Evolutionary conservation across 108 stramenopile species (phyloP), one percentile per base, ranked within the genome.

Genomic region (Cyclotella choctawhatcheeana): DNA sequence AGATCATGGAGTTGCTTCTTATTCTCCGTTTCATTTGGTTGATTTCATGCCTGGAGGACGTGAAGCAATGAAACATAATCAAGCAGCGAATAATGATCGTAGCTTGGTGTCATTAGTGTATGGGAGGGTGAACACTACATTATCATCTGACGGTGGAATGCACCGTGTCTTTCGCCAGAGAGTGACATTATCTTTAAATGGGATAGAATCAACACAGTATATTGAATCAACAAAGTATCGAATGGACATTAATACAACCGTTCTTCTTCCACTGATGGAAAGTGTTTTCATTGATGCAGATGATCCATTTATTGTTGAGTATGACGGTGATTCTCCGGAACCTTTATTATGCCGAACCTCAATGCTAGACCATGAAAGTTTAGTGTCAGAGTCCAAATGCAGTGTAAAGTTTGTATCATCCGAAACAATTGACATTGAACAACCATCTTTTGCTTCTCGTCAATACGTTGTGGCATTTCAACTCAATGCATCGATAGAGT

Each of bases 341-440:
- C 58, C 64, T 30, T 16, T 50, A 32, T 33, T 31, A 18, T 76
- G 76, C 45, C 65, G 54, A 14, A 31, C 59, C 6, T 67, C 48
- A 10, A 18, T 56, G 14, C 27, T 68, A 20, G 44, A 35, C 22
- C 26, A 40, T 59, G 34, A 58, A 24, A 65, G 8, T 32, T 21
- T 30, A 5, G 44, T 44, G 32, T 35, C 32, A 22, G 44, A 14
- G 31, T 51, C 55, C 5, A 30, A 26, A 24, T 79, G 77, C 50
- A 37, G 47, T 31, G 67, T 80, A 31, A 37, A 74, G 44, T 69
- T 79, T 30, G 20, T 76, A 40, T 61, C 64, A 0, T 53, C 76
- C 3, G 74, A 65, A 63, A 74, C 64, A 13, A 73, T 84, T 40
- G 84, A 84, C 53, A 84, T 84, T 40, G 84, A 84, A 67, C 84